Evolutionary conservation across 176 grass and related monocot genomes (phyloP).

Genomic region (Cymbopogon citratus): DNA sequence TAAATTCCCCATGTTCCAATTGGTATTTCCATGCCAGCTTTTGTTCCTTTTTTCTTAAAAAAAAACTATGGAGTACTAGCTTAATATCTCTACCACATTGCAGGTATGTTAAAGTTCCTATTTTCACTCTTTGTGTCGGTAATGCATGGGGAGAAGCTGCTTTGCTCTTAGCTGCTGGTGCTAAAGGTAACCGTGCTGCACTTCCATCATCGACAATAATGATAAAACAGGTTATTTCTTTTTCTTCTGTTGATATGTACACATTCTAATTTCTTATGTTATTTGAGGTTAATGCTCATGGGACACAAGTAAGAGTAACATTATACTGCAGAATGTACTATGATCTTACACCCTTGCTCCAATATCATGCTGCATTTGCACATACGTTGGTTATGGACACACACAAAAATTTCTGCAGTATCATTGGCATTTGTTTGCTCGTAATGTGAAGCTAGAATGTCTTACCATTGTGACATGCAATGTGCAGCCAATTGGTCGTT

Average conservation of each 20-base stretch:
- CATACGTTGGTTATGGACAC: constrained; percentile 4
- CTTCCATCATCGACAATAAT: constrained; percentile 95
- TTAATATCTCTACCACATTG: constrained; percentile 11
- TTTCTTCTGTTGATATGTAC: constrained; percentile 23
- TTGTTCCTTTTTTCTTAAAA: background rate
- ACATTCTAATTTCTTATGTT: background rate
- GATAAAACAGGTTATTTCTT: constrained; percentile 82
- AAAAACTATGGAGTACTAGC: background rate
- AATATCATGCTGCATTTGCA: background rate
- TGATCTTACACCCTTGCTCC: background rate
- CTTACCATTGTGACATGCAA: constrained; percentile 37
- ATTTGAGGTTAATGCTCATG: background rate
- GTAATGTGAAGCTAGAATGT: background rate
- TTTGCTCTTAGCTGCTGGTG: constrained; percentile 89
- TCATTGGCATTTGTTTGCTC: constrained; percentile 9
- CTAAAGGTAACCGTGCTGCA: constrained; percentile 75
- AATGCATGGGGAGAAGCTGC: constrained; percentile 98
- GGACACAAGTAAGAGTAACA: background rate
- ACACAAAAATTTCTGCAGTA: background rate
- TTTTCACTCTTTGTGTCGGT: constrained; percentile 89
- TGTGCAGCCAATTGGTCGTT: constrained; percentile 83
- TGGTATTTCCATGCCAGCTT: background rate
- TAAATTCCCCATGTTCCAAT: background rate
- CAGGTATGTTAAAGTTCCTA: constrained; percentile 75
- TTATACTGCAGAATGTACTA: background rate